Conservation (phyloP, 139 green algal genomes). For the Ettlia oleoabundans region DNA sequence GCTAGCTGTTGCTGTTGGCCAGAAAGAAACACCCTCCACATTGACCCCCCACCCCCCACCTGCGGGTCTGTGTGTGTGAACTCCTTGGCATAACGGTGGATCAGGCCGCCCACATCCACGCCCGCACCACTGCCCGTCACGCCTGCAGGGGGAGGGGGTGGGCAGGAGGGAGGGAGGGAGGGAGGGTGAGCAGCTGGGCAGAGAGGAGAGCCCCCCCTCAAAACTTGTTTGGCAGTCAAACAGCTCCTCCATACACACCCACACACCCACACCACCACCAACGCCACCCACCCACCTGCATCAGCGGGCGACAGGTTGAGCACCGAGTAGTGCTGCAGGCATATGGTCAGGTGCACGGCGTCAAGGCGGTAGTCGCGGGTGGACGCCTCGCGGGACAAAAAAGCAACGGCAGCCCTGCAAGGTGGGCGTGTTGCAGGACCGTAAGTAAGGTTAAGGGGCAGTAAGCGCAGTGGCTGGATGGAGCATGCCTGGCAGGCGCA, state of each 20-base stretch:
- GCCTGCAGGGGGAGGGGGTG: too few relatives aligned
- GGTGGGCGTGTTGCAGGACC: neutral
- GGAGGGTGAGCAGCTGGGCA: too few relatives aligned
- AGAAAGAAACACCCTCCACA: neutral
- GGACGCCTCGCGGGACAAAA: constrained; percentile 59
- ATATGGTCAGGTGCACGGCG: constrained; percentile 76
- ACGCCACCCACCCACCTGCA: constrained; percentile 2
- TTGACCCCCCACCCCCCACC: neutral
- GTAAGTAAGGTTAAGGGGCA: neutral
- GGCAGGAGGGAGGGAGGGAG: too few relatives aligned
- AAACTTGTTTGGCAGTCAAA: too few relatives aligned
- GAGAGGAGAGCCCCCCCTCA: too few relatives aligned
- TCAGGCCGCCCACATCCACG: constrained; percentile 47
- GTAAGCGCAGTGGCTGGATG: neutral
- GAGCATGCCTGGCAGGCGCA: too few relatives aligned
- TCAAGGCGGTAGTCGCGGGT: constrained; percentile 69
- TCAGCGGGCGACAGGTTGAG: constrained; percentile 31
- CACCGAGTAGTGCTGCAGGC: constrained; percentile 61
- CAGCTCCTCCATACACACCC: too few relatives aligned
- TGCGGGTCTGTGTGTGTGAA: constrained; percentile 58
- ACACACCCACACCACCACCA: too few relatives aligned
- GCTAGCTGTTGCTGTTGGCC: too few relatives aligned
- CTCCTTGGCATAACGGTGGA: constrained; percentile 65
- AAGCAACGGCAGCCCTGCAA: constrained; percentile 42
- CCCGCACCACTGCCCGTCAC: neutral